Evolutionary conservation across 1,284 basidiomycete genomes (phyloP), one percentile per base, ranked within the genome.

Genomic region (Tylopilus sp.): DNA sequence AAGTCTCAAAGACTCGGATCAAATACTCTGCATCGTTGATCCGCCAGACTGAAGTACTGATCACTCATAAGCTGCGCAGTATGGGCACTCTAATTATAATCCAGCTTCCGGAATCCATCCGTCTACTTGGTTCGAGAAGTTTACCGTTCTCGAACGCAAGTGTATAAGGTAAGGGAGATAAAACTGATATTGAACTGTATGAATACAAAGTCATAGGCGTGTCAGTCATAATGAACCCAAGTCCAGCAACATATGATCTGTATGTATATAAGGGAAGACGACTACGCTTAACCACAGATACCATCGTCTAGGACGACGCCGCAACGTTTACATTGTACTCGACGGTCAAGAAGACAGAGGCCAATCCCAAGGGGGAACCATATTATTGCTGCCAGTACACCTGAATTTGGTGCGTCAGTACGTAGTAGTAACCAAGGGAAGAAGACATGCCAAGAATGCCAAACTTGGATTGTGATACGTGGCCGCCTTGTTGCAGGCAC

Each of bases 291-390:
- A 46, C 59, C 64, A 38, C 73, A 75, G 1, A 73, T 42, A 15
- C 73, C 72, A 2, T 68, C 63, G 34, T 71, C 66, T 15, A 73
- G 53, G 18, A 61, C 28, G 14, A 57, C 50, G 14, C 77, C 77
- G 44, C 78, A 90, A 11, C 85, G 79, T 20, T 61, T 67, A 66
- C 87, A 91, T 53, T 73, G 76, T 35, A 85, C 80, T 46, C 74
- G 71, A 43, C 83, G 75, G 63, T 91, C 88, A 15, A 91, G 71
- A 14, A 91, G 64, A 61, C 88, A 90, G 7, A 85, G 69, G 3
- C 78, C 85, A 39, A 91, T 74, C 7, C 88, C 88, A 0, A 89
- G 67, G 2, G 88, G 88, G 70, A 91, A 91, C 86, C 88, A 91
- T 55, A 91, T 72, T 21, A 91, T 71, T 4, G 88, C 88, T 12